Conservation (phyloP, 352 stramenopile genomes). For the Peronospora belbahrii region DNA sequence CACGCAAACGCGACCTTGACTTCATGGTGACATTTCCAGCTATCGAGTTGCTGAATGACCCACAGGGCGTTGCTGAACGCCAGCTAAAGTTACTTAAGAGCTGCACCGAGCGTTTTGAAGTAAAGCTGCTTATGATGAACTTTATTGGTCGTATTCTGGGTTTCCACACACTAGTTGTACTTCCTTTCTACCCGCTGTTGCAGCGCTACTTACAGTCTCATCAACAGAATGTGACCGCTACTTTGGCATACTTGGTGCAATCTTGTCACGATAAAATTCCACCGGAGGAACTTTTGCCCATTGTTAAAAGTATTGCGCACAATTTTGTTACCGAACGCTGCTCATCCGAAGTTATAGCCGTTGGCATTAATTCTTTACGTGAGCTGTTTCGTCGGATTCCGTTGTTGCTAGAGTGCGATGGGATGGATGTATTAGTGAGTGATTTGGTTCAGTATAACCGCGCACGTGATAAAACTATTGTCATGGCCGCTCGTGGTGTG, state of each 20-base stretch:
- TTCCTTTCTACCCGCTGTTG: constrained; percentile 95
- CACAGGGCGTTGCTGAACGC: constrained; percentile 90
- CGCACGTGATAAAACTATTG: constrained; percentile 92
- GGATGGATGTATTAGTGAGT: constrained; percentile 82
- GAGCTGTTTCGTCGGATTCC: constrained; percentile 94
- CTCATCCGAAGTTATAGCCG: constrained; percentile 93
- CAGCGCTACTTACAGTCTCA: constrained; percentile 89
- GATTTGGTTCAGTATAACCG: constrained; percentile 96
- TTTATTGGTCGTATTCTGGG: constrained; percentile 95
- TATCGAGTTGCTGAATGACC: constrained; percentile 97
- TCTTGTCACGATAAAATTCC: constrained; percentile 96
- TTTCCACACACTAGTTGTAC: constrained; percentile 96
- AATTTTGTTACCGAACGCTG: constrained; percentile 98
- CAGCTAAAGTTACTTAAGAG: constrained; percentile 88
- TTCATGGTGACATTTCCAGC: constrained; percentile 89
- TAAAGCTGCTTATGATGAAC: constrained; percentile 98
- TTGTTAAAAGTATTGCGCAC: constrained; percentile 96
- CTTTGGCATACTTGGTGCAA: constrained; percentile 97
- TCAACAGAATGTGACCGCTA: constrained; percentile 88
- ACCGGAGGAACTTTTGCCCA: constrained; percentile 92
- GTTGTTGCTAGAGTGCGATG: constrained; percentile 90
- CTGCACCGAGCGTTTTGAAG: constrained; percentile 88
- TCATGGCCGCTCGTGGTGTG: constrained; percentile 93
- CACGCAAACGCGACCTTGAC: constrained; percentile 65
- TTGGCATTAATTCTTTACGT: constrained; percentile 96